A percentile compares a stretch with the other conserved stretches of the same genome.
These are phyloP conservation scores for Chalciporus pseudorubinellus DNA, from an alignment of 768 basidiomycete species.

Conservation along the genomic window DNA sequence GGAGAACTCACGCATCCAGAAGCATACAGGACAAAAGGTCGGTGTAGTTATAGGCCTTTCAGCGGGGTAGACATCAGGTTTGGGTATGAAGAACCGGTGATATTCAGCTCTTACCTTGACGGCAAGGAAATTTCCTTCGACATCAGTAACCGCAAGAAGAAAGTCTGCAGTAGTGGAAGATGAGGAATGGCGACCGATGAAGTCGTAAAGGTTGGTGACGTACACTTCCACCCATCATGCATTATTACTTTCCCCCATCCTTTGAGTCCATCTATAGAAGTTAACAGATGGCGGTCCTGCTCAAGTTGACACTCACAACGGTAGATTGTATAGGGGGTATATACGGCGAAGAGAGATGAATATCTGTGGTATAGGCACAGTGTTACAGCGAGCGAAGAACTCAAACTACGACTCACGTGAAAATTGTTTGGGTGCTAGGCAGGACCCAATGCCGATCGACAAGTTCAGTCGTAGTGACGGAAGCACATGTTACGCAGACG, in stretches of 20 bases:
- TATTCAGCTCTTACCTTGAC: conserved; percentile 50
- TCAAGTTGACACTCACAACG: conserved; percentile 52
- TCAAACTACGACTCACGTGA: conserved; percentile 52
- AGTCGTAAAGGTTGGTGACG: conserved; percentile 18
- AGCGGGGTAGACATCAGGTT: background rate
- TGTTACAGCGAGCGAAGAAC: background rate
- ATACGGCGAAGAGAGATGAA: conserved; percentile 65
- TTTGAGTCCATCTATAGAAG: conserved; percentile 61
- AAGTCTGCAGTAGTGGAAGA: conserved; percentile 49
- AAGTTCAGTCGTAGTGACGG: conserved; percentile 75
- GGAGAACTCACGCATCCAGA: conserved; percentile 66
- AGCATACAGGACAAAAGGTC: conserved; percentile 88
- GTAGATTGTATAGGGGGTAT: conserved; percentile 89
- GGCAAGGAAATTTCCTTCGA: conserved; percentile 83
- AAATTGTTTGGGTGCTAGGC: conserved; percentile 78
- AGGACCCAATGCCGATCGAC: conserved; percentile 63
- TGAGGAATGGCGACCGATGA: background rate
- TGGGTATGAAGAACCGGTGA: background rate
- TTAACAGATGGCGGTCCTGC: background rate
- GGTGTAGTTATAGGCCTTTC: conserved; percentile 76
- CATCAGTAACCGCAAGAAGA: conserved; percentile 76
- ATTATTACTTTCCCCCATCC: conserved; percentile 74
- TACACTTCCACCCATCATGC: conserved; percentile 89
- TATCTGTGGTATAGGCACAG: conserved; percentile 47
- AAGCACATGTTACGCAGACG: conserved; percentile 21